A percentile compares a stretch with the other conserved stretches of the same genome.
phyloP scores from a whole-genome alignment of 768 basidiomycete species.

The Psilocybe sp. region DNA sequence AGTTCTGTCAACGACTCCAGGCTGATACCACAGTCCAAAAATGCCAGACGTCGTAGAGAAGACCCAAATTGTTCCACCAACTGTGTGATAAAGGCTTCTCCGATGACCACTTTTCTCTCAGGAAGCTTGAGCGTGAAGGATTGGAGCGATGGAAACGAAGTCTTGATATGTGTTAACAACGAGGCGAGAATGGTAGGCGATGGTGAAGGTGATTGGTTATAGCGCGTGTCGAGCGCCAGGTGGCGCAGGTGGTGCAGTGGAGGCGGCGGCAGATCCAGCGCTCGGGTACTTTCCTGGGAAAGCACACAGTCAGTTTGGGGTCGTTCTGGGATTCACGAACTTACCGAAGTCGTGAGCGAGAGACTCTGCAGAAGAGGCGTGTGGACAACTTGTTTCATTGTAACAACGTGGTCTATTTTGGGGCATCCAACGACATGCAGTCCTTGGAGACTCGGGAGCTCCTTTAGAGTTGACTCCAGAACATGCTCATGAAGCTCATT shows the following conservation, averaged over 20 bases:
- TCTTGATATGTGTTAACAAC: constrained; percentile 29
- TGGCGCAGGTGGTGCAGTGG: constrained; percentile 42
- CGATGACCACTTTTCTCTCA: constrained; percentile 37
- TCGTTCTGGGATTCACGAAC: constrained; percentile 15
- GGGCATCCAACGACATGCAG: constrained; percentile 63
- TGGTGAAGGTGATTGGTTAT: constrained; percentile 25
- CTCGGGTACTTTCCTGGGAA: constrained; percentile 33
- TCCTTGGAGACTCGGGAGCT: constrained; percentile 51
- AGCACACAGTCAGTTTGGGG: constrained; percentile 1
- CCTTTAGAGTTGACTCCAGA: constrained; percentile 42
- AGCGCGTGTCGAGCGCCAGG: constrained; percentile 52
- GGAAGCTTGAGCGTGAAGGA: constrained; percentile 45
- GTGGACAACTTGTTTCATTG: constrained; percentile 43
- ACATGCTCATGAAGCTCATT: constrained; percentile 51
- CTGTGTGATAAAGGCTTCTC: constrained; percentile 36
- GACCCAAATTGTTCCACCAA: constrained; percentile 38
- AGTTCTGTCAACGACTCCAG: constrained; percentile 37
- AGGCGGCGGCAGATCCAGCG: constrained; percentile 25
- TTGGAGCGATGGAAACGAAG: constrained; percentile 26
- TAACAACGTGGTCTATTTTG: constrained; percentile 47
- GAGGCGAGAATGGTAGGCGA: constrained; percentile 25
- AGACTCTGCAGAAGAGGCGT: constrained; percentile 59
- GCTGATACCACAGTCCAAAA: constrained; percentile 44
- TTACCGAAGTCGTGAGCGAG: constrained; percentile 58
- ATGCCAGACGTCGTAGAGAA: constrained; percentile 41